Conservation (phyloP, 441 rosid genomes). For the Croton laevigatus region DNA sequence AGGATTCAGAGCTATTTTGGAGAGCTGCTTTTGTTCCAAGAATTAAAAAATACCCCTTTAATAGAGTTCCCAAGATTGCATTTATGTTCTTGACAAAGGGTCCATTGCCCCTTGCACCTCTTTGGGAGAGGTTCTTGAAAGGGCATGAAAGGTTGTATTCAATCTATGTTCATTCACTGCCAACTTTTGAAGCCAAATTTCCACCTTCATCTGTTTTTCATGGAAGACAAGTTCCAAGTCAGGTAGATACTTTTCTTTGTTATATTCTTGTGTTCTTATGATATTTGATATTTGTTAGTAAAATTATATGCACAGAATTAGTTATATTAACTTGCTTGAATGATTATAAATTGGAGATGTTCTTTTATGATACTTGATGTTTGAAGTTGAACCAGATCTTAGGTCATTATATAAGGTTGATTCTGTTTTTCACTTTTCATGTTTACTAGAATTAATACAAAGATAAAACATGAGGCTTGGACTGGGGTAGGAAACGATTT, state of each 20-base stretch:
- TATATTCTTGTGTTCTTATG: neutral
- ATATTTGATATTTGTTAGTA: neutral
- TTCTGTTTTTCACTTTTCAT: neutral
- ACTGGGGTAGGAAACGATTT: neutral
- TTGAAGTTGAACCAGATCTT: neutral
- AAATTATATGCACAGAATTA: neutral
- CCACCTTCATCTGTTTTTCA: slow-evolving; percentile 61
- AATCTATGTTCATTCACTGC: slow-evolving; percentile 76
- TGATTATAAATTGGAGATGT: neutral
- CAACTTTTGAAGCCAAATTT: slow-evolving; percentile 53
- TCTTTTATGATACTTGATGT: neutral
- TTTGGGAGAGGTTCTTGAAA: slow-evolving; percentile 89
- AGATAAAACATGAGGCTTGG: neutral
- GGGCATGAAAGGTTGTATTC: slow-evolving; percentile 72
- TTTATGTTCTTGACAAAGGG: slow-evolving; percentile 97
- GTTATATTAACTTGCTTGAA: neutral
- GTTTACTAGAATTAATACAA: neutral
- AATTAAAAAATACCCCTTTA: slow-evolving; percentile 58
- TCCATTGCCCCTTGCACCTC: slow-evolving; percentile 79
- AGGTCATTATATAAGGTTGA: neutral
- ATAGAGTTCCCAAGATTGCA: slow-evolving; percentile 81
- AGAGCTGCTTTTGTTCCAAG: slow-evolving; percentile 75
- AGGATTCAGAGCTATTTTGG: slow-evolving; percentile 75
- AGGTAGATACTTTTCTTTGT: slow-evolving; percentile 36
- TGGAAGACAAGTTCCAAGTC: slow-evolving; percentile 77